Percentiles rank a stretch among this genome's conserved stretches.
These are phyloP conservation scores for Xylaria sp. DNA, from an alignment of 2,329 filamentous ascomycete species.

Conservation along the genomic window DNA sequence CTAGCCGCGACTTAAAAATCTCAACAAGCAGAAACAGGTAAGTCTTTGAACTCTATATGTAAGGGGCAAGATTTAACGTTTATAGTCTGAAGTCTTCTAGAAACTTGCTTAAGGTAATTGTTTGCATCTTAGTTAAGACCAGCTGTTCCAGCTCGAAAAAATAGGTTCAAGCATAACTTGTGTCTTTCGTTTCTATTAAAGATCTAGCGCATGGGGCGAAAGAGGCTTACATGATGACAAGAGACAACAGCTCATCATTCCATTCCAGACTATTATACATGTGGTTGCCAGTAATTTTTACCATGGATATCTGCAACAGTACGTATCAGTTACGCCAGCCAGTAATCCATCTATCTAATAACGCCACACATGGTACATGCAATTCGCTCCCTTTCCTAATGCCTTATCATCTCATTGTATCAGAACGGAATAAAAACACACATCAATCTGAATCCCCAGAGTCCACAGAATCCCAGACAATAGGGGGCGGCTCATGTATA, in stretches of 20 bases:
- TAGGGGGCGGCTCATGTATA: slow-evolving; percentile 46
- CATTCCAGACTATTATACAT: neutral
- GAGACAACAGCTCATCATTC: neutral
- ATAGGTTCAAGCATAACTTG: too few species aligned
- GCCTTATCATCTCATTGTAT: neutral
- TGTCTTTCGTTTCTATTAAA: too few species aligned
- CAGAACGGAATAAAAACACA: neutral
- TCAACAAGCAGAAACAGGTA: too few species aligned
- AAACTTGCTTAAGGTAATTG: too few species aligned
- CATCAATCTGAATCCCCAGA: slow-evolving; percentile 38
- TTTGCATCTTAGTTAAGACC: too few species aligned
- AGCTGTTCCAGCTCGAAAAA: too few species aligned
- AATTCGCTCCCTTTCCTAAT: neutral
- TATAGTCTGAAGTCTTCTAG: too few species aligned
- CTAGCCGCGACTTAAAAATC: too few species aligned
- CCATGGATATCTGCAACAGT: neutral
- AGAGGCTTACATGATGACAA: too few species aligned
- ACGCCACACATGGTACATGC: neutral
- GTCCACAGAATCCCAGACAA: slow-evolving; percentile 52
- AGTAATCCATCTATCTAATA: neutral
- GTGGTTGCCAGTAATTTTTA: neutral
- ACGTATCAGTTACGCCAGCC: neutral
- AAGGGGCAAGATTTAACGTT: too few species aligned
- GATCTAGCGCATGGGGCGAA: too few species aligned
- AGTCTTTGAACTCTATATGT: too few species aligned